Evolutionary conservation across 768 basidiomycete species (phyloP), one percentile per base, ranked within the genome.

Genomic region (Pisolithus marmoratus): DNA sequence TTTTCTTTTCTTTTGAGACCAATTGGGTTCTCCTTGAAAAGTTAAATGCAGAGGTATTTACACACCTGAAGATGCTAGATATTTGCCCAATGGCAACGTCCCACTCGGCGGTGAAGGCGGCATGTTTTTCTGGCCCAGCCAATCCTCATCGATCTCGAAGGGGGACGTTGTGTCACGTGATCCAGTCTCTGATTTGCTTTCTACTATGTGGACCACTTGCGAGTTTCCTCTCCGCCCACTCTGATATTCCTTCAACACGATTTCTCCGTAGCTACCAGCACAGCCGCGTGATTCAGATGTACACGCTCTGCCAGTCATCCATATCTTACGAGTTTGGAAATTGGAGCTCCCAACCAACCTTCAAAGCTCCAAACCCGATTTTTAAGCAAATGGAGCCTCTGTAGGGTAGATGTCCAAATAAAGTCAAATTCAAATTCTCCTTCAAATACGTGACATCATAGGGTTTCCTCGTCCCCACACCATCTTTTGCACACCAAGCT

Each of bases 31-130:
- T 52, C 44, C 0, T 15, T 15, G 17, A 2, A 8, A 3, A 29
- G 8, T 8, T 29, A 29, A 29, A 29, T 15, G 20, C n/a, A 14
- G 14, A 29, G 29, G 19, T 26, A 38, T 19, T 15, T 45, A 66
- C 79, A 59, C 59, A 91, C 94, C 93, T 56, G 89, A 92, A 23
- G 93, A 93, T 19, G 93, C 94, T 42, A 98, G 82, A 64, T 88
- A 87, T 72, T 96, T 96, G 52, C 83, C 94, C 27, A 96, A 70
- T 1, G 94, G 93, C 52, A 83, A 80, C 20, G 72, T 66, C 44
- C 68, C 58, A 48, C 67, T 59, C 17, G 71, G 62, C 5, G 70
- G 60, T 22, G 65, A 52, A 42, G 63, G 58, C 19, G 74, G 54
- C 70, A 73, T 74, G 68, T 14, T 9, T 58, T 52, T 57, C 36